A percentile compares a stretch with the other conserved stretches of the same genome.
These are phyloP conservation scores for Aureobasidium sp. DNA, from an alignment of 2,329 filamentous ascomycete species.

Conservation along the genomic window DNA sequence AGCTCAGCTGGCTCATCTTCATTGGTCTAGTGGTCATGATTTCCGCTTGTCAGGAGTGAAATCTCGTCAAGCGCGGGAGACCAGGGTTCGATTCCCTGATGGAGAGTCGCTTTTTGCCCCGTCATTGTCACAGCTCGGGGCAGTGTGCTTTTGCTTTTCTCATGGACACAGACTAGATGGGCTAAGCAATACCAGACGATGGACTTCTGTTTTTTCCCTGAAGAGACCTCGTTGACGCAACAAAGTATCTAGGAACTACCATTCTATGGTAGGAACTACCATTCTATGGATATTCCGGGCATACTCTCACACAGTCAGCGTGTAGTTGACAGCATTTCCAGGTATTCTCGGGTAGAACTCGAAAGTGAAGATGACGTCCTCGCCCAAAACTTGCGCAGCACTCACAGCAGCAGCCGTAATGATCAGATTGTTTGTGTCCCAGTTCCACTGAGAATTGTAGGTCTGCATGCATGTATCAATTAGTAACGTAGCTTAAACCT, in stretches of 20 bases:
- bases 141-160: no score
- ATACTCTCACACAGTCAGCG: slow-evolving; percentile 32
- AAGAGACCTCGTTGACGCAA: no score
- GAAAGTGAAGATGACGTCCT: slow-evolving; percentile 44
- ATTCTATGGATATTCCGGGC: no score
- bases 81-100: slow-evolving; percentile 8
- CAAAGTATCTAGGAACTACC: no score
- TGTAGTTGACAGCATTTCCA: slow-evolving; percentile 45
- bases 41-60: slow-evolving; percentile 4
- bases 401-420: slow-evolving; percentile 40
- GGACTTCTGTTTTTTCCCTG: no score
- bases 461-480: slow-evolving; percentile 29
- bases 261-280: no score
- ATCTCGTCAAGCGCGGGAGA: slow-evolving; percentile 6
- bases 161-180: no score
- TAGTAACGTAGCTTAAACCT: no score
- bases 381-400: slow-evolving; percentile 39
- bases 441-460: slow-evolving; percentile 47
- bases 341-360: slow-evolving; percentile 49
- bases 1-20: slow-evolving; percentile 4
- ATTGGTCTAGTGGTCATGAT: slow-evolving; percentile 10
- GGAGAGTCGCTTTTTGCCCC: not conserved
- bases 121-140: not conserved
- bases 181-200: no score
- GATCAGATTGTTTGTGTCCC: slow-evolving; percentile 41